Conservation (phyloP, 306 rosid species). For the Prunus mongolica region DNA sequence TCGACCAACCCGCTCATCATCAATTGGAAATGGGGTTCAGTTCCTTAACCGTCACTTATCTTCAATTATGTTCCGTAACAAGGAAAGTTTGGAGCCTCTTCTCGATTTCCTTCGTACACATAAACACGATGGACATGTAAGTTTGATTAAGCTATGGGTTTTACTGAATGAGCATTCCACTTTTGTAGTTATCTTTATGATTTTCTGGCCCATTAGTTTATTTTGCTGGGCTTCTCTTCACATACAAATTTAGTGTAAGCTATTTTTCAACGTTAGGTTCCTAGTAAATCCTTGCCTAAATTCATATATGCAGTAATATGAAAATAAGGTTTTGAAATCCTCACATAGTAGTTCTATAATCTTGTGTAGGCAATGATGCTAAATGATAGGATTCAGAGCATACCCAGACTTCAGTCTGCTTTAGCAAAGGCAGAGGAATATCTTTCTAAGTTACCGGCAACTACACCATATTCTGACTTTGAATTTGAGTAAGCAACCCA, state of each 20-base stretch:
- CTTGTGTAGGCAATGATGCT: slow-evolving; percentile 72
- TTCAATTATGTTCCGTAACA: slow-evolving; percentile 77
- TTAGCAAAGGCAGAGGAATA: slow-evolving; percentile 76
- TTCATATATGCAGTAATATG: background rate
- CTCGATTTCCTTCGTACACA: slow-evolving; percentile 87
- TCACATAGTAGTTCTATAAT: background rate
- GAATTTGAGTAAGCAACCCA: slow-evolving; percentile 53
- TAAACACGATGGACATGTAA: slow-evolving; percentile 70
- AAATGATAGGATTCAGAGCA: slow-evolving; percentile 61
- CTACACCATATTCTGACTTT: slow-evolving; percentile 49
- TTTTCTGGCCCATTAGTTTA: background rate
- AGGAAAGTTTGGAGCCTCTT: slow-evolving; percentile 73
- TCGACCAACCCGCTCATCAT: slow-evolving; percentile 79
- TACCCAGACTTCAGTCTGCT: slow-evolving; percentile 65
- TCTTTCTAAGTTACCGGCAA: slow-evolving; percentile 46
- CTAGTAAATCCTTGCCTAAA: background rate
- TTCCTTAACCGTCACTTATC: slow-evolving; percentile 97
- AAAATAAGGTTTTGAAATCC: background rate
- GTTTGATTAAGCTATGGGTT: slow-evolving; percentile 24
- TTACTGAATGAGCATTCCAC: background rate
- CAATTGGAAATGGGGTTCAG: slow-evolving; percentile 96
- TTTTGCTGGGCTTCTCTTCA: background rate
- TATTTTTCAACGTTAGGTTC: background rate
- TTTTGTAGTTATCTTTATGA: background rate
- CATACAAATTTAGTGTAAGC: background rate